These are phyloP conservation scores for Scedosporium boydii DNA, from an alignment of 2,329 filamentous ascomycete species.

Conservation along the genomic window DNA sequence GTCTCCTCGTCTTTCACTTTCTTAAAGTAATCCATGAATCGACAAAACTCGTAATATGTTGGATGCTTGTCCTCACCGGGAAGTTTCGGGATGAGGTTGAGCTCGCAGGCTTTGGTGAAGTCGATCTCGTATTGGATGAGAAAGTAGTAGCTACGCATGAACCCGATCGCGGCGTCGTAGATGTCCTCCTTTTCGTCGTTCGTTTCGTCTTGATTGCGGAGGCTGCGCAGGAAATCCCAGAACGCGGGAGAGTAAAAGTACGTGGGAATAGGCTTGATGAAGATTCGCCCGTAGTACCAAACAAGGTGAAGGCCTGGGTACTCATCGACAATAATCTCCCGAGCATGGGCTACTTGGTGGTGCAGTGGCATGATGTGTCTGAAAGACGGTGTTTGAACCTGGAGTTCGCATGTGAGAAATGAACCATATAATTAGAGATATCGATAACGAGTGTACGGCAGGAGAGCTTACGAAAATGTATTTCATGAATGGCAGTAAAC, in stretches of 20 bases:
- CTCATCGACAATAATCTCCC: slow-evolving; percentile 28
- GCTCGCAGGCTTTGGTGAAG: slow-evolving; percentile 20
- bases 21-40: slow-evolving; percentile 19
- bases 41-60: slow-evolving; percentile 19
- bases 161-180: slow-evolving; percentile 20
- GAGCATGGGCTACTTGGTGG: slow-evolving; percentile 25
- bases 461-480: slow-evolving; percentile 3
- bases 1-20: slow-evolving; percentile 17
- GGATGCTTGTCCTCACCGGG: slow-evolving; percentile 5
- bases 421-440: not conserved
- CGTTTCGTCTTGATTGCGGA: slow-evolving; percentile 5
- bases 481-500: slow-evolving; percentile 5
- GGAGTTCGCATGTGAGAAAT: not conserved
- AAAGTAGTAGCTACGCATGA: slow-evolving; percentile 23
- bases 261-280: slow-evolving; percentile 30
- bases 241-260: slow-evolving; percentile 24
- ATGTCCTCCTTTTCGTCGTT: slow-evolving; percentile 9
- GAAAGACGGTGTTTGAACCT: slow-evolving; percentile 5
- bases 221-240: slow-evolving; percentile 17
- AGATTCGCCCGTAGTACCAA: slow-evolving; percentile 28
- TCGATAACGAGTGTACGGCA: not conserved
- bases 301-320: slow-evolving; percentile 30
- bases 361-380: slow-evolving; percentile 24
- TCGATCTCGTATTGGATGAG: slow-evolving; percentile 25
- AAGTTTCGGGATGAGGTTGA: slow-evolving; percentile 17